Evolutionary conservation across 148 eudicot genomes (phyloP).

Genomic region (Rhododendron mucronatum): DNA sequence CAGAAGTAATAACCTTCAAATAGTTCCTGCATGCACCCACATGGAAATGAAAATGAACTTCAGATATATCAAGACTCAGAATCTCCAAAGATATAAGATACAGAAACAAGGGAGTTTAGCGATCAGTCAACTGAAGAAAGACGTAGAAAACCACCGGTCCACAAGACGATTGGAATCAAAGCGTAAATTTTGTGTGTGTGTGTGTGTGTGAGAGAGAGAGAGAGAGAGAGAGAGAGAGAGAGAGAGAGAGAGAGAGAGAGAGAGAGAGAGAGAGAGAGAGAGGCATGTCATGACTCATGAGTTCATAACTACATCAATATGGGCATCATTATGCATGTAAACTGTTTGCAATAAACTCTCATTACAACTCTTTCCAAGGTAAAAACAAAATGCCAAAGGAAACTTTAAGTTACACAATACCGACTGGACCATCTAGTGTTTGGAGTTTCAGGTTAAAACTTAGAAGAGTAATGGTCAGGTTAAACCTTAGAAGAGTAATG

Average conservation of each 20-base stretch:
- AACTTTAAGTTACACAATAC: not conserved
- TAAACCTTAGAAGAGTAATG: not conserved
- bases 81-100: not conserved
- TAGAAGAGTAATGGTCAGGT: not conserved
- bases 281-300: not conserved
- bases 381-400: not conserved
- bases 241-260: too few relatives aligned
- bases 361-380: not conserved
- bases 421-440: not conserved
- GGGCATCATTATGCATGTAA: not conserved
- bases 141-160: not conserved
- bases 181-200: not conserved
- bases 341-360: not conserved
- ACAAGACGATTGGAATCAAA: not conserved
- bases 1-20: slow-evolving; percentile 98
- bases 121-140: not conserved
- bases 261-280: too few relatives aligned
- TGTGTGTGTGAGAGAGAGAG: not conserved
- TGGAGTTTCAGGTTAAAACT: not conserved
- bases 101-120: not conserved
- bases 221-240: not conserved
- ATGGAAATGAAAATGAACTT: not conserved
- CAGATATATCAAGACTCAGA: not conserved
- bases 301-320: not conserved
- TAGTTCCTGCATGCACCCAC: slow-evolving; percentile 52